Percentiles rank a stretch among this genome's conserved stretches.
These are phyloP conservation scores for Pezicula carpinea DNA, from an alignment of 2,329 filamentous ascomycete species.

Conservation along the genomic window DNA sequence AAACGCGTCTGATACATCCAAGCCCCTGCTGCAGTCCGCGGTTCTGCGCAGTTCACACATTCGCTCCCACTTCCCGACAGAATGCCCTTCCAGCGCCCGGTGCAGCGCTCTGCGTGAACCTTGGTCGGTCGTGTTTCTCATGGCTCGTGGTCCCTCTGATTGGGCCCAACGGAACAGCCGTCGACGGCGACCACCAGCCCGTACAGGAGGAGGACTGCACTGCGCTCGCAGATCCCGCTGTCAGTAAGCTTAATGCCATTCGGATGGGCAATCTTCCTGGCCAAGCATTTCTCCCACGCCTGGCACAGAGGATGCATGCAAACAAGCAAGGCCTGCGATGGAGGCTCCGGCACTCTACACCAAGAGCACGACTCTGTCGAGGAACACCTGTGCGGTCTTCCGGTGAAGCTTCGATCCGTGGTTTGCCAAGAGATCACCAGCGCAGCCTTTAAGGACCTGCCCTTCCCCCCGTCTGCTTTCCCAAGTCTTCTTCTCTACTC, in stretches of 20 bases:
- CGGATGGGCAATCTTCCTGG: constrained; percentile 20
- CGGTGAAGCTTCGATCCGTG: constrained; percentile 21
- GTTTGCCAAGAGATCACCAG: constrained; percentile 9
- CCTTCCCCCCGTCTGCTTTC: constrained; percentile 10
- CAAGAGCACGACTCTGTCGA: no score
- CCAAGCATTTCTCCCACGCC: constrained; percentile 12
- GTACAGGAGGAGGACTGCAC: no score
- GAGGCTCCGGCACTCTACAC: no score
- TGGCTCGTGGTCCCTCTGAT: constrained; percentile 2
- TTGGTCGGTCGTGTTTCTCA: background rate
- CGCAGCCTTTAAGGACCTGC: background rate
- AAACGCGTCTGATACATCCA: constrained; percentile 17
- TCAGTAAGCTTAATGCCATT: constrained; percentile 11
- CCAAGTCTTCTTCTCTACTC: constrained; percentile 8
- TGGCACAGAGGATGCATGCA: no score
- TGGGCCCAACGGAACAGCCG: no score
- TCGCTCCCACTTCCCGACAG: no score
- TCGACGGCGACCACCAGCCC: no score
- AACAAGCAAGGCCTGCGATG: no score
- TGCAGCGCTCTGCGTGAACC: no score
- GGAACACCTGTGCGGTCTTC: constrained; percentile 4
- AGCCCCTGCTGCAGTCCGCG: background rate
- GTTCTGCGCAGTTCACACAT: no score
- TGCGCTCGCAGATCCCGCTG: constrained; percentile 9
- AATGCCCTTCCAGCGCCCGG: no score